Conservation (phyloP, 1,139 yeast species). For the Yamadazyma mexicana region DNA sequence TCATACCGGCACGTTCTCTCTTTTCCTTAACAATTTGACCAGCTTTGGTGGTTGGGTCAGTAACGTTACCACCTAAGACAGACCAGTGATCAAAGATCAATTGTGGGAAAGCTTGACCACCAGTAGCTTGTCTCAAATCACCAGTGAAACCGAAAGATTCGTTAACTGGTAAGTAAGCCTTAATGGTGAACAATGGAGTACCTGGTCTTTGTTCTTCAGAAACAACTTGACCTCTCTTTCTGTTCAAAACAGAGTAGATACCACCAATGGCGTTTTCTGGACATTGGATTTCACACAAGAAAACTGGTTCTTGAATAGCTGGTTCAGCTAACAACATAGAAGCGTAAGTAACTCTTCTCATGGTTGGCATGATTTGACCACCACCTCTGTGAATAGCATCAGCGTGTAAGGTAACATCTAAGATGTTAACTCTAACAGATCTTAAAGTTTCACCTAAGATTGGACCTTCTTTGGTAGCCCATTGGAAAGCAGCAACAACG, state of each 20-base stretch:
- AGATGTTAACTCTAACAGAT: conserved; percentile 95
- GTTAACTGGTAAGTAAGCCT: conserved; percentile 99
- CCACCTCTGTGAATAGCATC: conserved; percentile 99
- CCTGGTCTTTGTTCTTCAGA: conserved; percentile 99
- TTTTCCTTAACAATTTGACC: conserved; percentile 87
- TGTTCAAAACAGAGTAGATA: conserved; percentile 99
- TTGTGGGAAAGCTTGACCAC: conserved; percentile 99
- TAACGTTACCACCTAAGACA: conserved; percentile 85
- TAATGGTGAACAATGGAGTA: conserved; percentile 98
- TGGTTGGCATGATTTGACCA: conserved; percentile 99
- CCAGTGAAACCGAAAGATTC: conserved; percentile 99
- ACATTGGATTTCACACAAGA: conserved; percentile 99
- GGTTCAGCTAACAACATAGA: conserved; percentile 98
- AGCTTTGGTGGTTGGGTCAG: conserved; percentile 90
- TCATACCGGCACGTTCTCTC: conserved; percentile 97
- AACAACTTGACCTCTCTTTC: conserved; percentile 99
- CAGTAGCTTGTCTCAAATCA: conserved; percentile 99
- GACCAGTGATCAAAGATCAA: conserved; percentile 99
- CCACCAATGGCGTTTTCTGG: conserved; percentile 99
- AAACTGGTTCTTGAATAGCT: conserved; percentile 98
- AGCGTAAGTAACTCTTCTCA: conserved; percentile 99
- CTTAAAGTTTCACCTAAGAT: conserved; percentile 94
- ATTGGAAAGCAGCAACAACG: conserved; percentile 99
- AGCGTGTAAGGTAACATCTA: conserved; percentile 99
- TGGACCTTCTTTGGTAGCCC: conserved; percentile 99